Evolutionary conservation across 768 basidiomycete species (phyloP).

Genomic region (Xerocomellus intermedius): DNA sequence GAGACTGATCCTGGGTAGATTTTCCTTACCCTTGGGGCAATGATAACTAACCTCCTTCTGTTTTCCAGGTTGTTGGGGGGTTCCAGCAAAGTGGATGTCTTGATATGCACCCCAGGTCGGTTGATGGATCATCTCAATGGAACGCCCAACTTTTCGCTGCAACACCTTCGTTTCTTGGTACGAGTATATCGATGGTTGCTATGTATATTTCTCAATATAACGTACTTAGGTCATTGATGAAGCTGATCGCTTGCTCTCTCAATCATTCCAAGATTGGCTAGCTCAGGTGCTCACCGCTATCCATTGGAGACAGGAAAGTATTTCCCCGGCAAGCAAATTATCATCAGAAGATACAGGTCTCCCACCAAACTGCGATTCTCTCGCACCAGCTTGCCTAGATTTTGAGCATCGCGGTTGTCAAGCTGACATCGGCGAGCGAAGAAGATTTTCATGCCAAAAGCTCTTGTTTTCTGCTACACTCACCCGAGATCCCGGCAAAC

Average conservation of each 20-base stretch:
- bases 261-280: conserved; percentile 97
- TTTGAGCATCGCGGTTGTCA: conserved; percentile 20
- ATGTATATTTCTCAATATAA: background rate
- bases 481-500: conserved; percentile 90
- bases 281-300: conserved; percentile 79
- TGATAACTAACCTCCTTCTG: background rate
- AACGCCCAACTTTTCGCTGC: conserved; percentile 87
- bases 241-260: conserved; percentile 91
- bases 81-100: conserved; percentile 86
- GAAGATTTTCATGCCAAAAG: conserved; percentile 80
- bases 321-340: background rate
- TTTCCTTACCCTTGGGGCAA: background rate
- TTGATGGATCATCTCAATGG: conserved; percentile 90
- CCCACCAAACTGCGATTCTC: conserved; percentile 37
- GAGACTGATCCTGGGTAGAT: conserved; percentile 54
- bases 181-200: conserved; percentile 24
- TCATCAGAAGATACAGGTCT: conserved; percentile 5
- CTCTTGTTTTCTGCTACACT: conserved; percentile 95
- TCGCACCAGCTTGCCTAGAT: conserved; percentile 59
- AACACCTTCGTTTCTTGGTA: conserved; percentile 94
- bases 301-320: conserved; percentile 35
- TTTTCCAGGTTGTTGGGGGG: conserved; percentile 69
- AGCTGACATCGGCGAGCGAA: conserved; percentile 56
- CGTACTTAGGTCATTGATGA: conserved; percentile 85
- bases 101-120: conserved; percentile 94